Evolutionary conservation across 2,329 filamentous ascomycete species (phyloP), one percentile per base, ranked within the genome.

Genomic region (Pseudocercospora vitis): DNA sequence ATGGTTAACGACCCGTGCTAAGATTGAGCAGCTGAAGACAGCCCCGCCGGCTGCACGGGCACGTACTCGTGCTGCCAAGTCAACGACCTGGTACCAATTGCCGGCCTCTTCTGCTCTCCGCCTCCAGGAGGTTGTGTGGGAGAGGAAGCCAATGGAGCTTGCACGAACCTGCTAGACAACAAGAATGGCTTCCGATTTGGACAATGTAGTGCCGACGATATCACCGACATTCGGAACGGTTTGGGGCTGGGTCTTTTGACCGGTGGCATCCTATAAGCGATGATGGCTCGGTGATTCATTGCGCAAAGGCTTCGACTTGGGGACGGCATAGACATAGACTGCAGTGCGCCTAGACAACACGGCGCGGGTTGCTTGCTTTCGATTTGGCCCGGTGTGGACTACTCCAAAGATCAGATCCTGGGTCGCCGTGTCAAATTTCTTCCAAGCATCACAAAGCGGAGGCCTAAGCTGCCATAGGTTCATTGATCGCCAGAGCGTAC

Each of bases 21-120:
- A 23, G 2, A 7, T 23, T 23, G 2, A 23, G 3, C 12, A 23
- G 53, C 54, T 3, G 37, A 57, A 16, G 48, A 52, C 23, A 48
- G 28, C n/a, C 42, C 45, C 26, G 45, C 47, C 29, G 53, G 48
- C 16, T 61, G 59, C 37, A 44, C 45, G 6, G 57, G 59, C 31
- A 42, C 39, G 4, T 57, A 55, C 32, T 31, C 52, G 8, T 59
- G 59, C 48, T 61, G 57, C 21, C 57, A 61, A 46, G 54, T 61
- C 37, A 61, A 61, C 31, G 52, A 53, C 21, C 35, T 61, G 1
- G 35, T 50, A 4, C 57, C 57, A 1, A 26, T 59, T 1, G 1
- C 57, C 1, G 59, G 59, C n/a, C 45, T 61, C 21, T 61, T 58
- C 39, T 61, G 59, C 45, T 53, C 49, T 19, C 50, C 55, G 31